Percentiles rank a stretch among this genome's conserved stretches.
phyloP scores from a whole-genome alignment of 2,329 filamentous ascomycete species.

The Colletotrichum orchidophilum region DNA sequence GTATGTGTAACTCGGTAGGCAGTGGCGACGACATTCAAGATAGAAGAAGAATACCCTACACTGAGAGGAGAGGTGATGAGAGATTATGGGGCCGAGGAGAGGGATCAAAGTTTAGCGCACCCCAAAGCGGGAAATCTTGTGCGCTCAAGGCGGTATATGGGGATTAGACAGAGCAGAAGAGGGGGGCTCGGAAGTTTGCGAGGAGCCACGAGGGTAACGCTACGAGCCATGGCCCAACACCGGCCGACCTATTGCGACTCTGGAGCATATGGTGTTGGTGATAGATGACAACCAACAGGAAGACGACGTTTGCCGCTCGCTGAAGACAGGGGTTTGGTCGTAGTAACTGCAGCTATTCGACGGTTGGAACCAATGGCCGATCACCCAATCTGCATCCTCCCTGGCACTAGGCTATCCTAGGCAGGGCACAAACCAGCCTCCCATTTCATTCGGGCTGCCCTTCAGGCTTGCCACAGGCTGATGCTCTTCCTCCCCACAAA shows the following conservation, averaged over 20 bases:
- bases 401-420: too few relatives aligned
- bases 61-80: neutral
- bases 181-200: neutral
- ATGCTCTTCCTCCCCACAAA: too few relatives aligned
- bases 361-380: neutral
- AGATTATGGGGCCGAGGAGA: neutral
- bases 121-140: neutral
- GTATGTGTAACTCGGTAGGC: too few relatives aligned
- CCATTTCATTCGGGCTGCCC: too few relatives aligned
- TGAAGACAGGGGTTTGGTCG: neutral
- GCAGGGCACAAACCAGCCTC: too few relatives aligned
- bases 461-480: too few relatives aligned
- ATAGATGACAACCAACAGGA: neutral
- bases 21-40: constrained; percentile 9
- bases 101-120: neutral
- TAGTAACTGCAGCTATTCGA: neutral
- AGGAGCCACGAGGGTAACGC: neutral
- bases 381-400: too few relatives aligned
- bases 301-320: constrained; percentile 12
- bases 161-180: neutral
- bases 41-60: too few relatives aligned
- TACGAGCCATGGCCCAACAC: too few relatives aligned
- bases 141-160: neutral
- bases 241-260: neutral
- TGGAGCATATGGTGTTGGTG: neutral